Evolutionary conservation across 805 yeast genomes (phyloP), one percentile per base, ranked within the genome.

Genomic region (Yarrowia divulgata): DNA sequence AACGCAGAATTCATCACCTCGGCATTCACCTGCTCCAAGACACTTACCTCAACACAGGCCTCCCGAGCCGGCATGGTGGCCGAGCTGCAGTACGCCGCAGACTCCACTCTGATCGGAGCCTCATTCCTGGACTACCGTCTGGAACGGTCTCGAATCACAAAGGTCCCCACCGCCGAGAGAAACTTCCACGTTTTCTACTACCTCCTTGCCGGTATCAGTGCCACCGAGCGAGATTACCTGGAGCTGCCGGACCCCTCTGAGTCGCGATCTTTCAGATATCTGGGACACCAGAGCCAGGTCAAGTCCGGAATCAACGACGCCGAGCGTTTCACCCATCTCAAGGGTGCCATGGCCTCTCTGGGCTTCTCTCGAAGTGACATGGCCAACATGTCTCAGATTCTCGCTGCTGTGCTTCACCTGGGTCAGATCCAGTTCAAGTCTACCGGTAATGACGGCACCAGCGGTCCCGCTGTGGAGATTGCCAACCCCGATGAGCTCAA

Each of bases 101-200:
- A 77, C 54, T 83, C 85, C 2, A 77, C 79, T 12, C 80, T 86
- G 52, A 79, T 81, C 45, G 89, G 89, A 7, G 86, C 88, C 34
- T 82, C 83, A 66, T 79, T 86, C 34, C 82, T 85, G 71, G 85
- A 85, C 73, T 86, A 85, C 72, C 79, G 88, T 19, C 80, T 86
- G 39, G 88, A 86, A 71, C 82, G 87, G 68, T 81, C 85, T 14
- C 79, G 89, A 55, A 85, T 86, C 42, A 83, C 86, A 14, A 75
- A 79, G 46, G 86, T 85, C 54, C 82, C 85, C 45, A 75, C 79
- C 6, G 79, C 81, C 42, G 90, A 86, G 77, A 79, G 89, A 67
- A 86, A 87, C 75, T 86, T 84, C 75, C 88, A 86, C 72, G 83
- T 85, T 2, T 86, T 86, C 72, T 86, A 86, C 75, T 86, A 85